phyloP scores from a whole-genome alignment of 2,329 filamentous ascomycete species.

The Tolypocladium tropicale region DNA sequence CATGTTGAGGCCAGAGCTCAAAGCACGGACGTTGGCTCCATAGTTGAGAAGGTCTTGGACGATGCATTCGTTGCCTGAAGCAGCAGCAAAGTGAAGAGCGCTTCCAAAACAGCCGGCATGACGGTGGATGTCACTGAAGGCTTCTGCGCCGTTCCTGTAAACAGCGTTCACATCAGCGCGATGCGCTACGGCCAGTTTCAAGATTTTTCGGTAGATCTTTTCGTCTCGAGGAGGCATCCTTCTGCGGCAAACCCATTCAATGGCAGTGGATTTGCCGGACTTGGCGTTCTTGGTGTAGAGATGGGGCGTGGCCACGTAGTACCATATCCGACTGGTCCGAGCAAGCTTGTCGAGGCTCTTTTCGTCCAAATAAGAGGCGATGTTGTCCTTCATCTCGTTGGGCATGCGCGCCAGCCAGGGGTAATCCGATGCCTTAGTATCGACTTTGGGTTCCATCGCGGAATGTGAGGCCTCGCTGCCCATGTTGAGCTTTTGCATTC shows the following conservation, averaged over 20 bases:
- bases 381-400: background rate
- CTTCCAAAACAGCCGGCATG: background rate
- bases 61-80: background rate
- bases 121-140: background rate
- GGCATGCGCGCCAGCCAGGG: background rate
- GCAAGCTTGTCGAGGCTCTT: background rate
- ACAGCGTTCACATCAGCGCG: background rate
- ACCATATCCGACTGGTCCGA: background rate
- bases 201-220: background rate
- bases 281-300: background rate
- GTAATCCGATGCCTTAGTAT: background rate
- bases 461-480: background rate
- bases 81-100: background rate
- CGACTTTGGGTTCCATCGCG: background rate
- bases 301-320: background rate
- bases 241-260: background rate
- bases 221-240: background rate
- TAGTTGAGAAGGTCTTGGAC: background rate
- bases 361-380: background rate
- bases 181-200: background rate
- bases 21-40: background rate
- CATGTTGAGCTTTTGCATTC: too few species aligned
- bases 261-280: background rate
- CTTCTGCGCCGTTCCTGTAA: background rate
- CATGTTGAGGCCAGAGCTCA: background rate